Evolutionary conservation across 2,329 filamentous ascomycete genomes (phyloP).

Genomic region (Incumbomyces delicatus): DNA sequence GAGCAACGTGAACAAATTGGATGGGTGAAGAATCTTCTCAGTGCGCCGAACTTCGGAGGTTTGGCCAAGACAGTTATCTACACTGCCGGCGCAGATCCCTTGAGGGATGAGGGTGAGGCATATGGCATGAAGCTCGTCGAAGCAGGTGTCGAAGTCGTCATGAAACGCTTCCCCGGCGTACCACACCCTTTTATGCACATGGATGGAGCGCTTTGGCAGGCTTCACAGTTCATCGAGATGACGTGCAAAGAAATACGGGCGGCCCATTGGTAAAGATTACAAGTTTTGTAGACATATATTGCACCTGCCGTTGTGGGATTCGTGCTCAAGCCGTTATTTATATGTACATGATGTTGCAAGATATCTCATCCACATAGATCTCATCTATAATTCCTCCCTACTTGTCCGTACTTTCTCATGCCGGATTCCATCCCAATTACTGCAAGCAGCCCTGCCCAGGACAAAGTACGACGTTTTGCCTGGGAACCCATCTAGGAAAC

Average conservation of each 20-base stretch:
- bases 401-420: too few relatives aligned
- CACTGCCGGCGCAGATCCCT: conserved; percentile 38
- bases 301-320: too few relatives aligned
- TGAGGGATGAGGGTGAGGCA: conserved; percentile 44
- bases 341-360: too few relatives aligned
- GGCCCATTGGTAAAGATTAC: conserved; percentile 3
- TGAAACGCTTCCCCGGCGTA: conserved; percentile 35
- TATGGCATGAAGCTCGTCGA: conserved; percentile 40
- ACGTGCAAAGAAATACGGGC: conserved; percentile 8
- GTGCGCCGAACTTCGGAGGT: conserved; percentile 11
- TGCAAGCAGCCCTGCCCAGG: too few relatives aligned
- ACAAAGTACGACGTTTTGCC: too few relatives aligned
- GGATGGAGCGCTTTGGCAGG: conserved; percentile 27
- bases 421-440: too few relatives aligned
- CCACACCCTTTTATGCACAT: conserved; percentile 36
- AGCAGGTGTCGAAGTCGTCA: conserved; percentile 30
- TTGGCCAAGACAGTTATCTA: conserved; percentile 39
- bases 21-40: not conserved
- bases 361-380: too few relatives aligned
- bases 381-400: too few relatives aligned
- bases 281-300: too few relatives aligned
- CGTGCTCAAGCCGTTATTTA: too few relatives aligned
- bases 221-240: conserved; percentile 24
- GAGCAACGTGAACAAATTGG: conserved; percentile 13
- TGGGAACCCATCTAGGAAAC: too few relatives aligned